Evolutionary conservation across 2,329 filamentous ascomycete genomes (phyloP).

Genomic region (Cladosporium colombiae): DNA sequence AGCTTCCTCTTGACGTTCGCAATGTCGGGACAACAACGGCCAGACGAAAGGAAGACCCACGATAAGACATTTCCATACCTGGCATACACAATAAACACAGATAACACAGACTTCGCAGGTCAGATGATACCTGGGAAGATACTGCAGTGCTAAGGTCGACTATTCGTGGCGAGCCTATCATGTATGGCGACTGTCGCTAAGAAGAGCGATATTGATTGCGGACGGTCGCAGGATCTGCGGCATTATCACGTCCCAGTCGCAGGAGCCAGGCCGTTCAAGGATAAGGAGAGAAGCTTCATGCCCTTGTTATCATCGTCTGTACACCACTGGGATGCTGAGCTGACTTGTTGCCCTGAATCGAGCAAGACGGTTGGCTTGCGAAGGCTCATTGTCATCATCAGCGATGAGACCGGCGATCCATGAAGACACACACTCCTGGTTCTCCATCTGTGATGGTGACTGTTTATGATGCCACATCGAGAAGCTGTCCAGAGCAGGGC

Average conservation of each 20-base stretch:
- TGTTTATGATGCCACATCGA: neutral
- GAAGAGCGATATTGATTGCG: constrained; percentile 1
- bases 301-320: neutral
- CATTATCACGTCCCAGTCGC: neutral
- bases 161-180: neutral
- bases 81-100: neutral
- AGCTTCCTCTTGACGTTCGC: neutral
- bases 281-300: neutral
- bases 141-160: neutral
- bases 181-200: neutral
- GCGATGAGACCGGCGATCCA: neutral
- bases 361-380: neutral
- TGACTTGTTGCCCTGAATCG: neutral
- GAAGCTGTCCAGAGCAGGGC: neutral
- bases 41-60: neutral
- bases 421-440: neutral
- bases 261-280: neutral
- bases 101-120: constrained; percentile 1
- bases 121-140: neutral
- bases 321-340: neutral
- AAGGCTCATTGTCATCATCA: neutral
- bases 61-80: neutral
- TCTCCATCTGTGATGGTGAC: neutral
- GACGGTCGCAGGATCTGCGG: neutral
- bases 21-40: neutral